Evolutionary conservation across 2,329 filamentous ascomycete species (phyloP).

Genomic region (Periconia sp.): DNA sequence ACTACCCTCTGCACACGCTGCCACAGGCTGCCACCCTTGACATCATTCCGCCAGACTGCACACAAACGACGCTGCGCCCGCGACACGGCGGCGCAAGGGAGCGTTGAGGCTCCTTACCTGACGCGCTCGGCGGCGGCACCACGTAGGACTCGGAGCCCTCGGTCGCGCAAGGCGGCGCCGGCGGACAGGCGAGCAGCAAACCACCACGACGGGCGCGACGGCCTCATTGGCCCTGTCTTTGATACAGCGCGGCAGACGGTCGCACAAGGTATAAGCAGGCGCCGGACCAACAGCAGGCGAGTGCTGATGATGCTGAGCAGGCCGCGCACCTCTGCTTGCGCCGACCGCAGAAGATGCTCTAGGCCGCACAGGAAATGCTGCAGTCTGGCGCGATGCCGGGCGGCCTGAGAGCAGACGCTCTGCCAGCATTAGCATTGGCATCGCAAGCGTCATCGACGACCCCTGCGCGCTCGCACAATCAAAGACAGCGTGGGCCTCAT

Average conservation of each 20-base stretch:
- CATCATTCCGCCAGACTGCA: not conserved
- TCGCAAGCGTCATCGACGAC: slow-evolving; percentile 2
- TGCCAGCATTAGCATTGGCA: too few relatives aligned
- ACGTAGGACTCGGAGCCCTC: not conserved
- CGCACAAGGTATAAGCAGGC: slow-evolving; percentile 3
- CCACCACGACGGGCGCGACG: too few relatives aligned
- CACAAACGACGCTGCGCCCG: not conserved
- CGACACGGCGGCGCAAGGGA: not conserved
- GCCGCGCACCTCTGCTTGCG: not conserved
- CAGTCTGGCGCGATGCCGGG: too few relatives aligned
- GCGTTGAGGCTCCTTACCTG: not conserved
- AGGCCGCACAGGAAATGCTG: too few relatives aligned
- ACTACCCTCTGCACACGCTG: not conserved
- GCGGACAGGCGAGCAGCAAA: slow-evolving; percentile 6
- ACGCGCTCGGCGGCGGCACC: not conserved
- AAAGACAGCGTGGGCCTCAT: too few relatives aligned
- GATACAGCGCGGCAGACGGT: not conserved
- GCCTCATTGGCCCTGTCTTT: slow-evolving; percentile 8
- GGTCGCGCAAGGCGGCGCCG: not conserved
- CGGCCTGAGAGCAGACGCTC: too few relatives aligned
- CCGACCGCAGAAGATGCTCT: slow-evolving; percentile 5
- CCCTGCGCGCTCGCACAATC: too few relatives aligned
- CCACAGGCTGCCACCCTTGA: slow-evolving; percentile 4
- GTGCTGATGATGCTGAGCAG: slow-evolving; percentile 7
- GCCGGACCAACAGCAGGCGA: slow-evolving; percentile 11